A percentile compares a stretch with the other conserved stretches of the same genome.
Conservation (phyloP, 1,284 basidiomycete species). For the Leccinum griseonigrum region DNA sequence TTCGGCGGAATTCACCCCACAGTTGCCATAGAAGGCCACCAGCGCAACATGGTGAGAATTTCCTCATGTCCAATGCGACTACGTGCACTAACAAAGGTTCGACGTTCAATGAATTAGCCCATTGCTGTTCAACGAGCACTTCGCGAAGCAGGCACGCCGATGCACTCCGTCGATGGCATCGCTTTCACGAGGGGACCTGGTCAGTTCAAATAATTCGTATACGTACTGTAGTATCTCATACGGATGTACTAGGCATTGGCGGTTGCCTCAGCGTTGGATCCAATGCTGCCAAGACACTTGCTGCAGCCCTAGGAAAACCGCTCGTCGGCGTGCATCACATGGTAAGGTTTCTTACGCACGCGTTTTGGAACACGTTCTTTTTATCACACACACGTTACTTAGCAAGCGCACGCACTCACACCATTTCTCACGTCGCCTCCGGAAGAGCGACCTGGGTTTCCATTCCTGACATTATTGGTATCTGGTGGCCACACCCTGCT, state of each 20-base stretch:
- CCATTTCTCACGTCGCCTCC: conserved; percentile 66
- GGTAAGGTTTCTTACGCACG: conserved; percentile 48
- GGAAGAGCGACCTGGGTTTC: conserved; percentile 58
- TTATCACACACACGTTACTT: background rate
- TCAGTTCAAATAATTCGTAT: conserved; percentile 17
- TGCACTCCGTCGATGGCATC: conserved; percentile 76
- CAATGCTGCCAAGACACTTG: conserved; percentile 79
- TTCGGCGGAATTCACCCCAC: conserved; percentile 86
- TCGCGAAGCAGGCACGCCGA: conserved; percentile 53
- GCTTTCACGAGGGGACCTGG: conserved; percentile 92
- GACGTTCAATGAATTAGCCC: conserved; percentile 51
- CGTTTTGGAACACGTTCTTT: background rate
- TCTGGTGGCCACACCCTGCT: conserved; percentile 92
- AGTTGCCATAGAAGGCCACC: conserved; percentile 72
- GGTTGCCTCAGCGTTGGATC: conserved; percentile 78
- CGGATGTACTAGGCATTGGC: conserved; percentile 54
- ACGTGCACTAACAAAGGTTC: background rate
- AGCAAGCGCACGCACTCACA: conserved; percentile 96
- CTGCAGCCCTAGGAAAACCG: conserved; percentile 74
- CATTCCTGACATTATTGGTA: conserved; percentile 84
- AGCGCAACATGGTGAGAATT: conserved; percentile 55
- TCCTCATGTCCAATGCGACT: background rate
- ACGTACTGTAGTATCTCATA: background rate
- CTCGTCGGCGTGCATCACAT: conserved; percentile 92
- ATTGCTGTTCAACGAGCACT: conserved; percentile 69